Percentiles rank a stretch among this genome's conserved stretches.
Evolutionary conservation across 768 basidiomycete genomes (phyloP).

Genomic region (Chiua virens): DNA sequence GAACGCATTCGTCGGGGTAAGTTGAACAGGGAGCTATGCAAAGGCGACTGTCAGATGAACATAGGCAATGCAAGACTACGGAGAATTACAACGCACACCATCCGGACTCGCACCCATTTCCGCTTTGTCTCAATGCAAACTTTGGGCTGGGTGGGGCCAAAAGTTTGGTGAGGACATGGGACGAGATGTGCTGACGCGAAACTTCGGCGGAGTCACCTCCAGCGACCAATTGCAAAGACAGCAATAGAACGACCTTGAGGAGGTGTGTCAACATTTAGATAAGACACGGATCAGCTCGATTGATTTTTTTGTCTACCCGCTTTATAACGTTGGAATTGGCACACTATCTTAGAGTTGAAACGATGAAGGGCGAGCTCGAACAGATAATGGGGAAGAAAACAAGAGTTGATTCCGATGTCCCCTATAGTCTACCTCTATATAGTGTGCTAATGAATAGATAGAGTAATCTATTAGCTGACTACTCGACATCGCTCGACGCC

Average conservation of each 20-base stretch:
- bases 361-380: no score
- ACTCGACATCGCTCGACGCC: no score
- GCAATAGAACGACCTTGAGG: conserved; percentile 6
- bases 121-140: conserved; percentile 4
- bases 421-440: no score
- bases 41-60: not conserved
- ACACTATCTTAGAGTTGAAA: no score
- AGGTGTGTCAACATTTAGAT: conserved; percentile 12
- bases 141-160: conserved; percentile 5
- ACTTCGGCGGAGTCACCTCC: not conserved
- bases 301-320: no score
- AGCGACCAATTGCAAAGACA: conserved; percentile 8
- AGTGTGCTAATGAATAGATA: no score
- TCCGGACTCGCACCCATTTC: conserved; percentile 9
- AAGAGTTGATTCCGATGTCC: no score
- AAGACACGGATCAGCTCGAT: no score
- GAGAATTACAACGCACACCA: conserved; percentile 9
- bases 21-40: conserved; percentile 19
- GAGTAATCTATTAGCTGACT: no score
- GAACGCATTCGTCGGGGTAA: conserved; percentile 17
- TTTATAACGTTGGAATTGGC: no score
- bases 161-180: conserved; percentile 9
- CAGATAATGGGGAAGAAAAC: no score
- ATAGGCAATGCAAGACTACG: not conserved
- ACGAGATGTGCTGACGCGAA: not conserved